Percentiles rank a stretch among this genome's conserved stretches.
Evolutionary conservation across 1,139 yeast species (phyloP).

Genomic region (Arxiozyma slooffiae): DNA sequence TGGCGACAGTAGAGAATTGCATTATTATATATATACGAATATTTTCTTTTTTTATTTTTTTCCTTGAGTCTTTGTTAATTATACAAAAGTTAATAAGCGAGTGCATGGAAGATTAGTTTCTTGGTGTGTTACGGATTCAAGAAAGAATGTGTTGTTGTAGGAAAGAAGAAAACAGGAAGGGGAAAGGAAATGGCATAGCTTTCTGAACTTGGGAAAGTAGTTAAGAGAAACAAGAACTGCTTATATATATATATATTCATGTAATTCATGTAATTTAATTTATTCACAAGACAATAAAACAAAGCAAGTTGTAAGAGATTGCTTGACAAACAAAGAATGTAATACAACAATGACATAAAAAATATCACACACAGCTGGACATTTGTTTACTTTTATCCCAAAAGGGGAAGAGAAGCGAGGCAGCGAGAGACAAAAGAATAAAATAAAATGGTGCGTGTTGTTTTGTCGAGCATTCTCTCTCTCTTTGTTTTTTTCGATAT

Average conservation of each 20-base stretch:
- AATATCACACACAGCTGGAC: too few species aligned
- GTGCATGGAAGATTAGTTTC: slow-evolving; percentile 4
- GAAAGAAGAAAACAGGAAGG: neutral
- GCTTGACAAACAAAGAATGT: neutral
- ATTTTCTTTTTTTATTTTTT: too few species aligned
- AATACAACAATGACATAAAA: neutral
- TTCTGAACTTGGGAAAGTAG: neutral
- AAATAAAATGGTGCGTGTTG: too few species aligned
- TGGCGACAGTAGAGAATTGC: slow-evolving; percentile 33
- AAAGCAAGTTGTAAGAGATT: too few species aligned
- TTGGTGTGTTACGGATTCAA: neutral
- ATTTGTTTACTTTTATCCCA: too few species aligned
- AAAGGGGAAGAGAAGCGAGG: too few species aligned
- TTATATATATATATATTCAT: too few species aligned
- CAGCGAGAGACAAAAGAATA: too few species aligned
- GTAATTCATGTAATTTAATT: too few species aligned
- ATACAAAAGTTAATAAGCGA: neutral
- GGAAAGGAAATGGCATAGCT: neutral
- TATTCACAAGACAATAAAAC: too few species aligned
- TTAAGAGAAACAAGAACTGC: neutral
- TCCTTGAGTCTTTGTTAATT: neutral
- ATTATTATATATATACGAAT: slow-evolving; percentile 17
- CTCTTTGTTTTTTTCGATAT: too few species aligned
- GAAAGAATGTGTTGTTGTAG: neutral
- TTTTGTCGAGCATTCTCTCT: too few species aligned